Conservation (phyloP, 257 asterid species). For the Solanum sparsipilum region DNA sequence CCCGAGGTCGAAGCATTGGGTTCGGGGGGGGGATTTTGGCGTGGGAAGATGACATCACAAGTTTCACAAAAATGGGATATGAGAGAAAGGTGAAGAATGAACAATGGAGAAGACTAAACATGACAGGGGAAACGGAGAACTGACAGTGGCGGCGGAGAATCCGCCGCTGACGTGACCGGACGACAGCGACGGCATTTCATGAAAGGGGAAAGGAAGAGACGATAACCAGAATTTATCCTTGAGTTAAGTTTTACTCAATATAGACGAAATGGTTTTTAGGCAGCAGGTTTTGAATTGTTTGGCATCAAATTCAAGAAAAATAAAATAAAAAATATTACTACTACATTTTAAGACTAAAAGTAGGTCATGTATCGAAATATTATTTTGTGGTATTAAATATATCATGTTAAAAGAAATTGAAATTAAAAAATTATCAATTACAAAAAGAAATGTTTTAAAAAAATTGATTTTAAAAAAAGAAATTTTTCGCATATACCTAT, state of each 20-base stretch:
- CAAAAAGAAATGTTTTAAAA: too few species aligned
- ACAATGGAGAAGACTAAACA: background rate
- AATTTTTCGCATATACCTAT: too few species aligned
- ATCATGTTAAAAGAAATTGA: too few species aligned
- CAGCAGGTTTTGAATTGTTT: background rate
- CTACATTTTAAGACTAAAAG: too few species aligned
- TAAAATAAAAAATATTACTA: too few species aligned
- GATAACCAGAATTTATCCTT: background rate
- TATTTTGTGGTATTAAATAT: too few species aligned
- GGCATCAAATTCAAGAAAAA: background rate
- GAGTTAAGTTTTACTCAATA: background rate
- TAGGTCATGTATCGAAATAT: too few species aligned
- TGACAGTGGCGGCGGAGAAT: background rate
- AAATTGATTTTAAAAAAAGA: too few species aligned
- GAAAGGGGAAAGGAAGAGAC: background rate
- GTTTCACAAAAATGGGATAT: background rate
- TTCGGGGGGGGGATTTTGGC: background rate
- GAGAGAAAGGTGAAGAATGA: background rate
- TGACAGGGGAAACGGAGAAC: background rate
- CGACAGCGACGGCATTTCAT: background rate
- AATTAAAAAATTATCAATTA: too few species aligned
- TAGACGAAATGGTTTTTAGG: background rate
- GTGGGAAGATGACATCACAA: background rate
- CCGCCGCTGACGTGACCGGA: background rate
- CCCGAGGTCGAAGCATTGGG: background rate